These are phyloP conservation scores for Excoecaria cochinchinensis DNA, from an alignment of 345 rosid genomes.

Conservation along the genomic window DNA sequence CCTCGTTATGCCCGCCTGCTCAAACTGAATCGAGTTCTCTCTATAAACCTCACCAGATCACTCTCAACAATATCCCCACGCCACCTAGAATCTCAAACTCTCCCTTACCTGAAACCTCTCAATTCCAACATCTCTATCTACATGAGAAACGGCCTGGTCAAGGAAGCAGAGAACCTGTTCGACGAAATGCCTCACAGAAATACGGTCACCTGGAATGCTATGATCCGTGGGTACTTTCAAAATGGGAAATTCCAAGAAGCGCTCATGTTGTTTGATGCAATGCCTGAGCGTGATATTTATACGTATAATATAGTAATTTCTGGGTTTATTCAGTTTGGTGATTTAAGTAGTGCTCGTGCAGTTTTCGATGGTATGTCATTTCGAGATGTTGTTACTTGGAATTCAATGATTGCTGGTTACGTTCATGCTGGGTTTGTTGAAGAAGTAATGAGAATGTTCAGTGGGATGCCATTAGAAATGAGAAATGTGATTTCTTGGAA, in stretches of 20 bases:
- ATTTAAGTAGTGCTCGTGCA: constrained; percentile 31
- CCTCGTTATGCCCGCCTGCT: not conserved
- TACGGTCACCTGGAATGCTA: constrained; percentile 39
- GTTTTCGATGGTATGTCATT: constrained; percentile 35
- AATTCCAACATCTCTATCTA: constrained; percentile 22
- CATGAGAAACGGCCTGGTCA: constrained; percentile 32
- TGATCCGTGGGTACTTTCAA: constrained; percentile 43
- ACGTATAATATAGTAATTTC: constrained; percentile 37
- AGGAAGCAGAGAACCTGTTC: constrained; percentile 38
- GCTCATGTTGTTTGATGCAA: constrained; percentile 24
- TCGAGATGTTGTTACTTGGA: constrained; percentile 42
- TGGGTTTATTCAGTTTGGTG: constrained; percentile 33
- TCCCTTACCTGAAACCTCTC: constrained; percentile 28
- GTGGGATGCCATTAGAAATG: constrained; percentile 22
- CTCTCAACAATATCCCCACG: constrained; percentile 21
- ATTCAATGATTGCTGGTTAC: constrained; percentile 43
- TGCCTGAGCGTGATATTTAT: constrained; percentile 38
- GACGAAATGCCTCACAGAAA: constrained; percentile 38
- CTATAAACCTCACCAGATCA: constrained; percentile 10
- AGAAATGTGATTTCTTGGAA: constrained; percentile 47
- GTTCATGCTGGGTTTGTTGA: constrained; percentile 29
- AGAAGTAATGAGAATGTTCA: constrained; percentile 34
- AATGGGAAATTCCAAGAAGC: constrained; percentile 33
- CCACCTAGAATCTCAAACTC: constrained; percentile 4
- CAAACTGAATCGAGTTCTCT: constrained; percentile 8